Evolutionary conservation across 2,329 filamentous ascomycete genomes (phyloP).

Genomic region (Scedosporium boydii): DNA sequence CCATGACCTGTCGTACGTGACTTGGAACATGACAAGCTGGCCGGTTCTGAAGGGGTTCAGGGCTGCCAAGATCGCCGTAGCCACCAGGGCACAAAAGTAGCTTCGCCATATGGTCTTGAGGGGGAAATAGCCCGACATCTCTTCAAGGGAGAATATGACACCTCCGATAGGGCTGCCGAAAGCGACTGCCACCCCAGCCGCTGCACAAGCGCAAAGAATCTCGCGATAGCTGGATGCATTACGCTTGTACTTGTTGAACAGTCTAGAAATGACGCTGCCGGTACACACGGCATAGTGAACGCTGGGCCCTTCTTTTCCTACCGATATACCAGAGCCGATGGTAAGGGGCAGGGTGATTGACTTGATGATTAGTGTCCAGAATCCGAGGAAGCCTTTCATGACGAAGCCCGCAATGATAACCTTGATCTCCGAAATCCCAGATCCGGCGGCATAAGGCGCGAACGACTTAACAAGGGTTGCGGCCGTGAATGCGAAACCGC

Average conservation of each 20-base stretch:
- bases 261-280: conserved; percentile 86
- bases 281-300: conserved; percentile 99
- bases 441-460: conserved; percentile 91
- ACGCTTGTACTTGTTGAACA: conserved; percentile 85
- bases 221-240: conserved; percentile 93
- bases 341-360: conserved; percentile 82
- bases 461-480: conserved; percentile 82
- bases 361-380: conserved; percentile 89
- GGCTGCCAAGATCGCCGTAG: conserved; percentile 80
- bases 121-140: conserved; percentile 95
- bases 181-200: conserved; percentile 89
- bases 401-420: conserved; percentile 98
- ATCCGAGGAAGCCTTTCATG: conserved; percentile 95
- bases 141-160: conserved; percentile 91
- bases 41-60: conserved; percentile 98
- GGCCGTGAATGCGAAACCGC: conserved; percentile 70
- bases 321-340: conserved; percentile 86
- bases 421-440: conserved; percentile 97
- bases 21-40: conserved; percentile 98
- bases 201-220: conserved; percentile 88
- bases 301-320: conserved; percentile 94
- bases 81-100: conserved; percentile 94
- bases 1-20: conserved; percentile 91
- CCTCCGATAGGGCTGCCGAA: conserved; percentile 97
- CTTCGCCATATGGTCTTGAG: conserved; percentile 97